phyloP scores from a whole-genome alignment of 1,139 yeast species.

The Pneumocystis sp. region DNA sequence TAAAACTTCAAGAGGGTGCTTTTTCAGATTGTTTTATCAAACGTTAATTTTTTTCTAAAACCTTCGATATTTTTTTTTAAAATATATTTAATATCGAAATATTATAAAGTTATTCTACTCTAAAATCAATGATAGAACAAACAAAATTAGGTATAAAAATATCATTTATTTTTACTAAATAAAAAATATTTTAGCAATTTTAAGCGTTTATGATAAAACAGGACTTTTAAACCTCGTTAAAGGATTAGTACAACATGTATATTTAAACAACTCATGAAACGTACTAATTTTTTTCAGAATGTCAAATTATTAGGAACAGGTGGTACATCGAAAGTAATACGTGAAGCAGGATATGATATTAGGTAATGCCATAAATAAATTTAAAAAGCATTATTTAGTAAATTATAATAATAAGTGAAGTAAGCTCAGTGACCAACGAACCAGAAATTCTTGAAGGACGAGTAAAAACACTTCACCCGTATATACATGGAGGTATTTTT shows the following conservation, averaged over 20 bases:
- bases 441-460: slow-evolving; percentile 98
- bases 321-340: slow-evolving; percentile 84
- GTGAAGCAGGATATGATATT: slow-evolving; percentile 96
- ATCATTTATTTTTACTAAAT: not conserved
- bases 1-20: not conserved
- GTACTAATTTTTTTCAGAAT: not conserved
- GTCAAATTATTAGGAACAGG: slow-evolving; percentile 22
- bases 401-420: slow-evolving; percentile 34
- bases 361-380: slow-evolving; percentile 27
- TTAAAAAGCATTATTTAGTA: not conserved
- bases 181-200: slow-evolving; percentile 42
- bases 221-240: slow-evolving; percentile 91
- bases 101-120: not conserved
- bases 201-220: slow-evolving; percentile 94
- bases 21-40: not conserved
- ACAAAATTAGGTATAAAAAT: not conserved
- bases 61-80: not conserved
- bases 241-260: slow-evolving; percentile 68
- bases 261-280: not conserved
- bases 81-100: not conserved
- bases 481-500: slow-evolving; percentile 53
- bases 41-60: not conserved
- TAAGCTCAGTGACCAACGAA: slow-evolving; percentile 85
- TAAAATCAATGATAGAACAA: not conserved
- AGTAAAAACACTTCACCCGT: slow-evolving; percentile 96